Percentiles rank a stretch among this genome's conserved stretches.
Evolutionary conservation across 441 rosid species (phyloP).

Genomic region (Metrosideros polymorpha): DNA sequence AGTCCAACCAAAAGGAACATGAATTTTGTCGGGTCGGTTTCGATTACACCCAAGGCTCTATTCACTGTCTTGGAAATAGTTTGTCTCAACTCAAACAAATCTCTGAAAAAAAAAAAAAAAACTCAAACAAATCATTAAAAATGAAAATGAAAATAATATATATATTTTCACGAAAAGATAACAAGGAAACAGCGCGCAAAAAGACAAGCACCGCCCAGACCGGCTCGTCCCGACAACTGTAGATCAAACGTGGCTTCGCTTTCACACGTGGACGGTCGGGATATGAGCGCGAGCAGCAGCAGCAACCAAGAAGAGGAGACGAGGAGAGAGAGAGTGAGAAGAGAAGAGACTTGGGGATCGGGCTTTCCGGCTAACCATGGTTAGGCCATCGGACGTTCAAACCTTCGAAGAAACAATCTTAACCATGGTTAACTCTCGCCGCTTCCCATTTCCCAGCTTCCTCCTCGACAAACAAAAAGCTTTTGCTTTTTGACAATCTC

Average conservation of each 20-base stretch:
- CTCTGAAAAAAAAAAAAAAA: too few species aligned
- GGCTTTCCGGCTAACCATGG: slow-evolving; percentile 19
- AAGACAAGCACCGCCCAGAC: slow-evolving; percentile 65
- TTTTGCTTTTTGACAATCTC: neutral
- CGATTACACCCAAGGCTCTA: neutral
- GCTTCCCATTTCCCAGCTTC: neutral
- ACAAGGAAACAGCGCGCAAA: slow-evolving; percentile 3
- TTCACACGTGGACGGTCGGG: slow-evolving; percentile 41
- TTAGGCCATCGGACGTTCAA: neutral
- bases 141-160: too few species aligned
- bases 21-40: neutral
- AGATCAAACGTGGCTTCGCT: slow-evolving; percentile 4
- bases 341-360: neutral
- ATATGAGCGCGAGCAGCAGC: slow-evolving; percentile 3
- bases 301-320: neutral
- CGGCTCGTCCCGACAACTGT: slow-evolving; percentile 36
- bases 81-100: too few species aligned
- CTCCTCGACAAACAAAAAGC: neutral
- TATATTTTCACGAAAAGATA: neutral
- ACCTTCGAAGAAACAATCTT: neutral
- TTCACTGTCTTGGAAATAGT: neutral
- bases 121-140: neutral
- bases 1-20: neutral
- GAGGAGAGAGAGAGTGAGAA: neutral
- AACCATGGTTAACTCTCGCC: slow-evolving; percentile 30